Evolutionary conservation across 2,329 filamentous ascomycete species (phyloP), one percentile per base, ranked within the genome.

Genomic region (Beauveria scarabaeidicola): DNA sequence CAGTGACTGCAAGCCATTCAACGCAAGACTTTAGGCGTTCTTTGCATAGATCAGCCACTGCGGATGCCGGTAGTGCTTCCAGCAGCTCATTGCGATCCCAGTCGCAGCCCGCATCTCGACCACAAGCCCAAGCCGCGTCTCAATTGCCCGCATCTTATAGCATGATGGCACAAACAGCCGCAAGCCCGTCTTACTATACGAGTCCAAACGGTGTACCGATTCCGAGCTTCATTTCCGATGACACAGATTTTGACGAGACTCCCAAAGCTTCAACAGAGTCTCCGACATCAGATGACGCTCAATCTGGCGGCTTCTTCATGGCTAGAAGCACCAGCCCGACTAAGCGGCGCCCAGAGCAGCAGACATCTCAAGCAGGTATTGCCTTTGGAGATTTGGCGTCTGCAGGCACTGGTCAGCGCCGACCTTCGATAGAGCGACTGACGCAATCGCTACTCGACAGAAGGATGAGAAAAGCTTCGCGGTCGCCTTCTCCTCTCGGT

Each of bases 1-100:
- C 82, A 5, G 78, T 81, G 1, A 74, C 78, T 13, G 69, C 74
- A 64, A 71, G 70, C 46, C 69, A 74, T 3, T 66, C 71, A 8
- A 69, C 70, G 8, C 73, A 81, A 32, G 84, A 87, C 62, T 81
- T 80, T 64, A 78, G 84, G 63, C 77, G 83, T 55, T 78, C 81
- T 51, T 71, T 83, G 58, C 82, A 86, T 63, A 75, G 84, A 66
- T 80, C 81, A 1, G 71, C 75, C 25, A 73, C 77, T 17, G 79
- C 76, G 25, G 82, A 85, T 40, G 69, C 77, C 15, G 76, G 76
- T 10, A 67, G 73, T 19, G 71, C 77, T 55, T 76, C 81, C 27
- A 81, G 75, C 59, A 81, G 83, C 64, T 75, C 82, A n/a, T 69
- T 85, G 62, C 78, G 84, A 63, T 87, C 84, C 27, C 84, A 87